Conservation (phyloP, 495 filamentous ascomycete genomes). For the Hypomontagnella monticulosa region DNA sequence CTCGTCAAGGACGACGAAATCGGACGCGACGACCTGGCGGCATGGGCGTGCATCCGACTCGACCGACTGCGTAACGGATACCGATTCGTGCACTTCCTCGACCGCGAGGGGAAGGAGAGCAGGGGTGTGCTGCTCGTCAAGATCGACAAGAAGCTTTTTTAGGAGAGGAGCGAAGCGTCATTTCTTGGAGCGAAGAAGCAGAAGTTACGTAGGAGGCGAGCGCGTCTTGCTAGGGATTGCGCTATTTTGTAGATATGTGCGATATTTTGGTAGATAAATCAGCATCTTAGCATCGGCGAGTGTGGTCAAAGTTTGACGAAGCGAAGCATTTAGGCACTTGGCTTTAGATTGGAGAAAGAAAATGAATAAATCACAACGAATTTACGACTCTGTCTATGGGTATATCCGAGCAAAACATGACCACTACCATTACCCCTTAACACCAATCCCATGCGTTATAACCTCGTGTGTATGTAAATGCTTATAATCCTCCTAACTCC, state of each 20-base stretch:
- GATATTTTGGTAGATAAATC: background rate
- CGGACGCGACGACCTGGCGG: slow-evolving; percentile 76
- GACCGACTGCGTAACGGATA: slow-evolving; percentile 80
- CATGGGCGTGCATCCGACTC: slow-evolving; percentile 87
- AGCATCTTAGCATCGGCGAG: slow-evolving; percentile 15
- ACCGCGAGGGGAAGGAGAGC: slow-evolving; percentile 68
- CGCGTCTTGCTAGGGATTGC: background rate
- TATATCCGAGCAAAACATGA: slow-evolving; percentile 3
- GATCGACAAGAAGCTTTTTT: slow-evolving; percentile 66
- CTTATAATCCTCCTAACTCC: slow-evolving; percentile 39
- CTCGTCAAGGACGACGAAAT: slow-evolving; percentile 86
- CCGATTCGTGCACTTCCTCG: slow-evolving; percentile 76
- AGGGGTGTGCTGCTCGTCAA: slow-evolving; percentile 75
- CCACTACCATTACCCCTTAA: slow-evolving; percentile 1
- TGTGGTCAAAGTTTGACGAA: slow-evolving; percentile 11
- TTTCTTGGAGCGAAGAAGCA: background rate
- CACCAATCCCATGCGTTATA: slow-evolving; percentile 6
- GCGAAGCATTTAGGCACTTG: slow-evolving; percentile 11
- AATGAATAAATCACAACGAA: background rate
- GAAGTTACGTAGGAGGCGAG: background rate
- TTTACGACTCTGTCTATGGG: slow-evolving; percentile 4
- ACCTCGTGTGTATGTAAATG: background rate
- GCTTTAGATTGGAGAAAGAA: background rate
- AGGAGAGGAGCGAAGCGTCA: slow-evolving; percentile 21
- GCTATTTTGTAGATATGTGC: background rate